phyloP scores from a whole-genome alignment of 2,329 filamentous ascomycete species.

The Alternaria triticina region DNA sequence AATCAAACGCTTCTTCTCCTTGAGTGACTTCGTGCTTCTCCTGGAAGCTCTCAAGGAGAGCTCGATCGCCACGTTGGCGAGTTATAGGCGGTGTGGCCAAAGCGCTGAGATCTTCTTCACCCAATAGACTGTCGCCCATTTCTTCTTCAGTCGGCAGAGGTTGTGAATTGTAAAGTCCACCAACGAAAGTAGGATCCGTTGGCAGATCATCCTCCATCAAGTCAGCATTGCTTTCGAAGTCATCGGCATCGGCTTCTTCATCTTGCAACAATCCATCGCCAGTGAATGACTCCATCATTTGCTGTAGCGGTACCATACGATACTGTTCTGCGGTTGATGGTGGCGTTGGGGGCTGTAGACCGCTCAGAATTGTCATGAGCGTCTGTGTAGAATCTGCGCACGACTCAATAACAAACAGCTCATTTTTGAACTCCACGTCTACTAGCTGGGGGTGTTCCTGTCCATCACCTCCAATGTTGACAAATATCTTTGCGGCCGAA shows the following conservation, averaged over 20 bases:
- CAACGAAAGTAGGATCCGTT: conserved; percentile 56
- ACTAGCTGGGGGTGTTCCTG: conserved; percentile 69
- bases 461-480: conserved; percentile 65
- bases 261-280: conserved; percentile 76
- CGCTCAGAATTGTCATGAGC: conserved; percentile 78
- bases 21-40: conserved; percentile 62
- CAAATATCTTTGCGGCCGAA: conserved; percentile 74
- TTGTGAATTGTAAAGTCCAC: conserved; percentile 61
- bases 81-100: conserved; percentile 40
- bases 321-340: conserved; percentile 86
- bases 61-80: conserved; percentile 44
- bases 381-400: conserved; percentile 98
- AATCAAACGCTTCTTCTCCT: conserved; percentile 68
- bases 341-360: conserved; percentile 80
- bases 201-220: conserved; percentile 51
- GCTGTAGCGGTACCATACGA: conserved; percentile 80
- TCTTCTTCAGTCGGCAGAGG: conserved; percentile 50
- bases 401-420: conserved; percentile 88
- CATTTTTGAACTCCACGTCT: conserved; percentile 82
- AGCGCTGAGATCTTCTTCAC: conserved; percentile 47
- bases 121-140: conserved; percentile 51
- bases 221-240: conserved; percentile 49
- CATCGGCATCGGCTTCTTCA: conserved; percentile 62
- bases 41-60: conserved; percentile 58
- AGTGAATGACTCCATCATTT: conserved; percentile 88